Base-by-base conservation (phyloP, 208 protist genomes). In the Leptomonas pyrrhocoris region DNA sequence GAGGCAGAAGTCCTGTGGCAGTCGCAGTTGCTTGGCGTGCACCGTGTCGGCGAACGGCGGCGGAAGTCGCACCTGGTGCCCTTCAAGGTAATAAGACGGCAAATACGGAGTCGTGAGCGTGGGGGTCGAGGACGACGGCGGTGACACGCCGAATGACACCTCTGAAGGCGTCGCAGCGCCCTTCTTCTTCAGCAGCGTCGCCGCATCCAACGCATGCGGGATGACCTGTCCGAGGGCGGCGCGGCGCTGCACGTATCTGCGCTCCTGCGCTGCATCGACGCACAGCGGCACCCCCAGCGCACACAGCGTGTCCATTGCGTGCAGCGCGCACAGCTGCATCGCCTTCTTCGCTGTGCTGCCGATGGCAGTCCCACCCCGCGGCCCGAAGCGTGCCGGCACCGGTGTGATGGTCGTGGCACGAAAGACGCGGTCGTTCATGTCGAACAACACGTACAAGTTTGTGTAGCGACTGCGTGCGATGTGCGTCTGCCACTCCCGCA, bases 341-440 rank as follows among this genome's bases (percentile, higher is more conserved):
- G 91, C 86, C 49, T 86, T 77, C 21, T 80, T 55, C 43, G 76
- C 81, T 40, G 82, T 80, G 40, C 75, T 59, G 11, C 77, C 88
- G 19, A 90, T 73, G n/a, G 74, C 88, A 62, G 66, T 84, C 0
- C 85, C 91, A 13, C 91, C 91, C 21, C 91, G 86, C 21, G 92
- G 66, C 23, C 88, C 90, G 69, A 83, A 93, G 34, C 46, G 54
- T 4, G 65, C 57, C 19, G 88, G 88, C 16, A 94, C 80, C 0
- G 92, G 92, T 16, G 83, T 68, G 34, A 96, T n/a, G 18, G 84
- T 94, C 13, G 77, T 84, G 3, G 89, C 88, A n/a, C 88, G 80
- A 51, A 79, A 92, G n/a, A 77, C 73, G 43, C 87, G 78, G 8
- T 15, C 43, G 0, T 83, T 84, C 75, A 92, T 84, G 21, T 80